Percentiles rank a stretch among this genome's conserved stretches.
Conservation (phyloP, 768 basidiomycete genomes). For the Mycena haematopus region DNA sequence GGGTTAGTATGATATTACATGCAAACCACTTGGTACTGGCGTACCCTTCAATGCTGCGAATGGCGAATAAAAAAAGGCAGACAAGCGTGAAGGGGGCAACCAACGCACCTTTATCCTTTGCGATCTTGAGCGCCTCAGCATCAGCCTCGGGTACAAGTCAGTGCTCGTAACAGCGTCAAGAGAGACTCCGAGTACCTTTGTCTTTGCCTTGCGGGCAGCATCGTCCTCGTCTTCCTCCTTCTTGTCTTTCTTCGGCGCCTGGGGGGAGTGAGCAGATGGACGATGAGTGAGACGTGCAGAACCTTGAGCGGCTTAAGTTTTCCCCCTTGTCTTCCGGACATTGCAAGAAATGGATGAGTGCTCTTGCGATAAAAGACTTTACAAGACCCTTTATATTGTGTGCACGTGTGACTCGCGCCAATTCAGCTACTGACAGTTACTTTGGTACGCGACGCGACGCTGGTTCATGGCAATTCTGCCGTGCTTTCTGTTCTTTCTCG, state of each 20-base stretch:
- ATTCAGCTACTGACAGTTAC: not conserved
- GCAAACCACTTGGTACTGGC: slow-evolving; percentile 20
- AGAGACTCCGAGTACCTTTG: slow-evolving; percentile 49
- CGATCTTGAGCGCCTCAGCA: slow-evolving; percentile 72
- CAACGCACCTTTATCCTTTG: slow-evolving; percentile 70
- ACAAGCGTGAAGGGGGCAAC: not conserved
- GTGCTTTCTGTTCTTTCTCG: slow-evolving; percentile 1
- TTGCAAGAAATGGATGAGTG: slow-evolving; percentile 34
- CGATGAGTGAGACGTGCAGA: not conserved
- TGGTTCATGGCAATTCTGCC: too few relatives aligned
- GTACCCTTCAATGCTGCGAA: slow-evolving; percentile 62
- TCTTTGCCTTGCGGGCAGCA: slow-evolving; percentile 73
- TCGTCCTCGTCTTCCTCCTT: slow-evolving; percentile 76
- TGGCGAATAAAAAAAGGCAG: not conserved
- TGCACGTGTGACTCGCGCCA: not conserved
- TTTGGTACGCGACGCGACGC: not conserved
- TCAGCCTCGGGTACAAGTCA: slow-evolving; percentile 52
- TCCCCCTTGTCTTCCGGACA: slow-evolving; percentile 80
- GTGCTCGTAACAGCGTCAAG: not conserved
- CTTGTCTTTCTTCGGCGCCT: slow-evolving; percentile 88
- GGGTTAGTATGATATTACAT: slow-evolving; percentile 10
- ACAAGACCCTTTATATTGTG: not conserved
- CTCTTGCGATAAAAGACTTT: too few relatives aligned
- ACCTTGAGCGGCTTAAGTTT: slow-evolving; percentile 91
- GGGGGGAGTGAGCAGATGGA: slow-evolving; percentile 2